Evolutionary conservation across 805 yeast species (phyloP).

Genomic region (Isabelozyma heimii): DNA sequence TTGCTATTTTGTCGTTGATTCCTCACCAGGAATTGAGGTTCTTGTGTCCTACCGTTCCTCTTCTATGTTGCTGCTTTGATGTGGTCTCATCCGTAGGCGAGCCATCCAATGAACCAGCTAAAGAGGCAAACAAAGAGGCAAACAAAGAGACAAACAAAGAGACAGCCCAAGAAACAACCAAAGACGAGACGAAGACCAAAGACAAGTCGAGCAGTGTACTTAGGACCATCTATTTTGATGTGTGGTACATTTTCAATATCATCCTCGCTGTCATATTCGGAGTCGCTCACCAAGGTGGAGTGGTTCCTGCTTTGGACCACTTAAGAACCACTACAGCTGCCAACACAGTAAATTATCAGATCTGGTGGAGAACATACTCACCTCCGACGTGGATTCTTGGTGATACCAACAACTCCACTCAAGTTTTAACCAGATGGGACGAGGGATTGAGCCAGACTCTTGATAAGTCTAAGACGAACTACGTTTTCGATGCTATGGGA

Average conservation of each 20-base stretch:
- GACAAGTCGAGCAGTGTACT: neutral
- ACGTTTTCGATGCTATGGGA: conserved; percentile 51
- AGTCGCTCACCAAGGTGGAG: conserved; percentile 84
- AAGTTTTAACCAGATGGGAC: conserved; percentile 12
- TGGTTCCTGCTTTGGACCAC: conserved; percentile 58
- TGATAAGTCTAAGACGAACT: conserved; percentile 2
- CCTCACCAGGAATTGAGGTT: conserved; percentile 97
- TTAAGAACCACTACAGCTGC: conserved; percentile 7
- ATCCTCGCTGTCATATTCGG: conserved; percentile 69
- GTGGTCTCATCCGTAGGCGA: conserved; percentile 23
- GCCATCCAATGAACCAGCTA: neutral
- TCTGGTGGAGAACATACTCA: conserved; percentile 94
- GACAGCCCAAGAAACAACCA: neutral
- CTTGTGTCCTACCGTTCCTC: conserved; percentile 73
- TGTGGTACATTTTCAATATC: conserved; percentile 67
- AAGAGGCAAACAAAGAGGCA: neutral
- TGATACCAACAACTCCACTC: conserved; percentile 13
- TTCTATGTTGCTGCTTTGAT: conserved; percentile 57
- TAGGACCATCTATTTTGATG: conserved; percentile 16
- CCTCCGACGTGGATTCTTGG: conserved; percentile 87
- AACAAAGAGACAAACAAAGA: neutral
- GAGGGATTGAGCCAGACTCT: conserved; percentile 4
- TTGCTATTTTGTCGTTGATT: conserved; percentile 59
- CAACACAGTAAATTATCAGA: conserved; percentile 29
- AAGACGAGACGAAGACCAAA: neutral